Conservation (phyloP, 257 asterid genomes). For the Salvia splendens region DNA sequence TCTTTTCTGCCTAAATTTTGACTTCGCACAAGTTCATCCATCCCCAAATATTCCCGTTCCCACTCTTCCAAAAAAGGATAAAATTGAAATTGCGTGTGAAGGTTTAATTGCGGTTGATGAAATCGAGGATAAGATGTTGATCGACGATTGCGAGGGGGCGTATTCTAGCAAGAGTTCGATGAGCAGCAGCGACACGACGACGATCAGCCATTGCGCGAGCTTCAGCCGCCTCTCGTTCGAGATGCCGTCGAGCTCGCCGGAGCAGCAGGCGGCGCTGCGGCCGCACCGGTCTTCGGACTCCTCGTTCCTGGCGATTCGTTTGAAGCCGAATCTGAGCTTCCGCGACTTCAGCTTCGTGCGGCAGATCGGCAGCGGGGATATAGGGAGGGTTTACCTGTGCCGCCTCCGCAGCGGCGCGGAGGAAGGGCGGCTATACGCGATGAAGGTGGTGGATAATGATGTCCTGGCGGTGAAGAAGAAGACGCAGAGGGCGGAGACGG, state of each 20-base stretch:
- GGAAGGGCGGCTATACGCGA: constrained; percentile 59
- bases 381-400: constrained; percentile 76
- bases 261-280: constrained; percentile 43
- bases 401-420: constrained; percentile 46
- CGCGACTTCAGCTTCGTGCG: constrained; percentile 70
- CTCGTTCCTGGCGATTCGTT: constrained; percentile 48
- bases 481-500: constrained; percentile 77
- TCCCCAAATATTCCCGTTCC: constrained; percentile 22
- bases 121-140: constrained; percentile 38
- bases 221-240: constrained; percentile 72
- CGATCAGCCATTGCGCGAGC: constrained; percentile 56
- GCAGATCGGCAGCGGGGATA: constrained; percentile 90
- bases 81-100: too few species aligned
- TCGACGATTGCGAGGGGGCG: constrained; percentile 35
- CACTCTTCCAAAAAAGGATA: not conserved
- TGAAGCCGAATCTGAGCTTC: constrained; percentile 44
- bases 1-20: constrained; percentile 27
- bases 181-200: constrained; percentile 68
- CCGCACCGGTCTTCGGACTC: constrained; percentile 86
- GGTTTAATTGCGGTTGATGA: constrained; percentile 23
- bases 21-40: constrained; percentile 28
- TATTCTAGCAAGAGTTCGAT: constrained; percentile 60
- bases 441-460: constrained; percentile 83
- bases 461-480: constrained; percentile 75
- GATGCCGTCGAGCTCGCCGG: constrained; percentile 60